These are phyloP conservation scores for Penicillium chermesinum DNA, from an alignment of 495 filamentous ascomycete species.

Conservation along the genomic window DNA sequence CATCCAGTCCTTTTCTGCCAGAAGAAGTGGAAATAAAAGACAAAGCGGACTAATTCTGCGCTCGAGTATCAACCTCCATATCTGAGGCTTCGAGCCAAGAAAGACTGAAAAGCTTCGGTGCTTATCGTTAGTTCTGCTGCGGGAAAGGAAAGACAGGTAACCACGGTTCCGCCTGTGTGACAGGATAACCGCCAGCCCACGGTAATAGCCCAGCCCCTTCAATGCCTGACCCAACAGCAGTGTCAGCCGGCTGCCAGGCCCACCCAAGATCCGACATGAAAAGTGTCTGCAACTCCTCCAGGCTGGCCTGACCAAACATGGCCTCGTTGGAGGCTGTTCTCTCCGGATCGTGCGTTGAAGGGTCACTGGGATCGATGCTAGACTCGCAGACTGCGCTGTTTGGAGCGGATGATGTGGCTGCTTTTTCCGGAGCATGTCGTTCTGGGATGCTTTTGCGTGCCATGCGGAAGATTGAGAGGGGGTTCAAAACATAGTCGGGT, in stretches of 20 bases:
- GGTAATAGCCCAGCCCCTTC: slow-evolving; percentile 24
- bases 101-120: too few relatives aligned
- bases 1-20: neutral
- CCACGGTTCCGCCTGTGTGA: slow-evolving; percentile 22
- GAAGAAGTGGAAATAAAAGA: too few relatives aligned
- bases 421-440: slow-evolving; percentile 27
- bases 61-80: too few relatives aligned
- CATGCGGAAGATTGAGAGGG: slow-evolving; percentile 30
- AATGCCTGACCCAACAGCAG: slow-evolving; percentile 25
- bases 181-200: slow-evolving; percentile 26
- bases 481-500: slow-evolving; percentile 31
- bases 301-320: slow-evolving; percentile 13
- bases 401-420: slow-evolving; percentile 13
- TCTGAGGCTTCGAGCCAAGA: too few relatives aligned
- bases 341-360: neutral
- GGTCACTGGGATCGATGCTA: neutral
- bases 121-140: slow-evolving; percentile 16
- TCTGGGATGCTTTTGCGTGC: slow-evolving; percentile 28
- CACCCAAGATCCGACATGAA: slow-evolving; percentile 33
- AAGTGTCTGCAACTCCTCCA: slow-evolving; percentile 25
- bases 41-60: too few relatives aligned
- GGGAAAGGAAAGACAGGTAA: slow-evolving; percentile 27
- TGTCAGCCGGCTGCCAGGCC: slow-evolving; percentile 33
- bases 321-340: neutral
- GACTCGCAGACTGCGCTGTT: slow-evolving; percentile 13